phyloP scores from a whole-genome alignment of 192 early-diverging fungal species.

The Podila epicladia region DNA sequence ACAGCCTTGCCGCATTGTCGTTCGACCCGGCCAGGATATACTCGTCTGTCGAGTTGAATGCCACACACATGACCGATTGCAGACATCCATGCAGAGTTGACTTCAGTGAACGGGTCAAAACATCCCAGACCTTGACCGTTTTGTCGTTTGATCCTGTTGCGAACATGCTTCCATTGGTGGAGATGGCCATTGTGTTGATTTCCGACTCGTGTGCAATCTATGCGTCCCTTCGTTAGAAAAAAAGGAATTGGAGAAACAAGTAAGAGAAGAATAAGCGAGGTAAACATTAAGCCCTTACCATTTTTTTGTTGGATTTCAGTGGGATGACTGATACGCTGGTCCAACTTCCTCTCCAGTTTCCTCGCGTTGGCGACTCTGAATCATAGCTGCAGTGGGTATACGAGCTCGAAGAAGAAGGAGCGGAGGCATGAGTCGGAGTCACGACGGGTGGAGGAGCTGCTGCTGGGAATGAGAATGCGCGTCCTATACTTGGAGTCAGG shows the following conservation, averaged over 20 bases:
- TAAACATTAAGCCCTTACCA: slow-evolving; percentile 25
- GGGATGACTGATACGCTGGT: slow-evolving; percentile 64
- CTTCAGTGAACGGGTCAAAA: slow-evolving; percentile 70
- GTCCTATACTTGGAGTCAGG: neutral
- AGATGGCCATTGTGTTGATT: slow-evolving; percentile 81
- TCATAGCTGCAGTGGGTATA: neutral
- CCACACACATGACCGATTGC: slow-evolving; percentile 86
- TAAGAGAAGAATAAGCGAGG: too few species aligned
- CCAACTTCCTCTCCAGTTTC: slow-evolving; percentile 74
- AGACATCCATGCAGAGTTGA: slow-evolving; percentile 83
- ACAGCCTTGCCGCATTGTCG: slow-evolving; percentile 92
- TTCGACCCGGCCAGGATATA: slow-evolving; percentile 85
- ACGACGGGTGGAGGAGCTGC: neutral
- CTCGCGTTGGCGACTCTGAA: neutral
- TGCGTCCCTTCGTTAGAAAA: neutral
- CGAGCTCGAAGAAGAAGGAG: neutral
- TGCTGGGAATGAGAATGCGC: neutral
- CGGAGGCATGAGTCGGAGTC: neutral
- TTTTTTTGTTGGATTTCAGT: neutral
- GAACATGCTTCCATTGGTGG: slow-evolving; percentile 72
- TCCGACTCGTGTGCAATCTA: slow-evolving; percentile 80
- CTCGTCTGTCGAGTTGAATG: slow-evolving; percentile 76
- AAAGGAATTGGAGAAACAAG: slow-evolving; percentile 31
- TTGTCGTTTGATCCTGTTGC: slow-evolving; percentile 87
- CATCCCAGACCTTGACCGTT: slow-evolving; percentile 81